These are phyloP conservation scores for Stephanodiscus minutulus DNA, from an alignment of 108 stramenopile species.

Conservation along the genomic window DNA sequence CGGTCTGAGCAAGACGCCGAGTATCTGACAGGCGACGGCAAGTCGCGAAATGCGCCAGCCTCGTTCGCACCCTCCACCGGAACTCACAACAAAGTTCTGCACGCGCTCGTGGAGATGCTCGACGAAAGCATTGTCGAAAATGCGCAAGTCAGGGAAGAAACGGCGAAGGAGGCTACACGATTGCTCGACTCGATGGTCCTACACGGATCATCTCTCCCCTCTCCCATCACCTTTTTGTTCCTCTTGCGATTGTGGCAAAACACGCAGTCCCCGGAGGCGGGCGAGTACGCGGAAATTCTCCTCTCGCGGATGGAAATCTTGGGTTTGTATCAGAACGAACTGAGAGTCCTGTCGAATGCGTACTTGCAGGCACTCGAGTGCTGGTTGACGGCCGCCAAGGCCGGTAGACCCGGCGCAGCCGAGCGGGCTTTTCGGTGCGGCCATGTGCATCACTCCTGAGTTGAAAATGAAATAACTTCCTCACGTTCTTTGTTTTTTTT, in stretches of 20 bases:
- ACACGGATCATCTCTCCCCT: constrained; percentile 39
- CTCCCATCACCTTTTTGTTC: constrained; percentile 27
- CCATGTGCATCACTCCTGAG: neutral
- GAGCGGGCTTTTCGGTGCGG: constrained; percentile 39
- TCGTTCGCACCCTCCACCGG: constrained; percentile 34
- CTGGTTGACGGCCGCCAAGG: constrained; percentile 37
- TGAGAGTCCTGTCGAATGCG: constrained; percentile 21
- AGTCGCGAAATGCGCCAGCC: neutral
- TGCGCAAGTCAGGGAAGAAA: neutral
- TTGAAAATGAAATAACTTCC: neutral
- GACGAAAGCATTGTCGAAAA: constrained; percentile 8
- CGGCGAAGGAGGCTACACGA: constrained; percentile 24
- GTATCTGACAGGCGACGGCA: neutral
- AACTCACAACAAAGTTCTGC: constrained; percentile 42
- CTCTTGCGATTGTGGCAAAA: constrained; percentile 47
- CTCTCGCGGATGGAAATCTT: constrained; percentile 49
- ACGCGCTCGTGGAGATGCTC: constrained; percentile 25
- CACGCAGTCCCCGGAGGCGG: constrained; percentile 35
- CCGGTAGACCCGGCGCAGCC: constrained; percentile 38
- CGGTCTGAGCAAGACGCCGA: constrained; percentile 10
- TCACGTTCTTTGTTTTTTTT: neutral
- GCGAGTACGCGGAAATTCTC: constrained; percentile 47
- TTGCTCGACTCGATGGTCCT: constrained; percentile 44
- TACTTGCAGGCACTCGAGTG: constrained; percentile 36
- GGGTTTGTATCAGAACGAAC: constrained; percentile 20